phyloP scores from a whole-genome alignment of 1,284 basidiomycete species.

The Irpex sp. region DNA sequence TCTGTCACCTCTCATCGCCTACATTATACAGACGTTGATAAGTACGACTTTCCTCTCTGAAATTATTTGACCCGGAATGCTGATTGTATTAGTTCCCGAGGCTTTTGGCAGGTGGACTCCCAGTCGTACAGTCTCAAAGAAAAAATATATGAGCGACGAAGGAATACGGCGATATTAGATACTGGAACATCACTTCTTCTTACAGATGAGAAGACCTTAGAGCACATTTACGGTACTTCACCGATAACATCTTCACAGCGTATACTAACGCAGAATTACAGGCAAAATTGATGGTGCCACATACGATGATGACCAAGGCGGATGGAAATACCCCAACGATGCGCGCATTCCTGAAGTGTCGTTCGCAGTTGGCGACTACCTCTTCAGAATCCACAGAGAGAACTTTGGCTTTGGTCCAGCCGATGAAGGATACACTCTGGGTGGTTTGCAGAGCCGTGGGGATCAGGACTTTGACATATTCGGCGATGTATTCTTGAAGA shows the following conservation, averaged over 20 bases:
- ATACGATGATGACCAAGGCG: conserved; percentile 31
- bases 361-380: conserved; percentile 31
- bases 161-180: conserved; percentile 36
- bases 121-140: conserved; percentile 25
- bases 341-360: conserved; percentile 30
- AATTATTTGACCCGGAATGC: background rate
- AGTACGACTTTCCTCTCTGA: conserved; percentile 18
- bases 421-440: conserved; percentile 24
- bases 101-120: conserved; percentile 33
- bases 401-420: conserved; percentile 29
- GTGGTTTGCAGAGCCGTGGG: conserved; percentile 35
- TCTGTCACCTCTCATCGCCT: conserved; percentile 26
- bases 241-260: background rate
- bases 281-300: conserved; percentile 28
- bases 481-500: conserved; percentile 36
- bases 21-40: conserved; percentile 26
- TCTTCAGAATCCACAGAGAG: conserved; percentile 29
- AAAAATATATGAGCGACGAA: conserved; percentile 20
- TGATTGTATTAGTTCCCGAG: conserved; percentile 22
- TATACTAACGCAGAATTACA: background rate
- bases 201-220: conserved; percentile 29
- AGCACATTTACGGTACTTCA: conserved; percentile 26
- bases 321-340: conserved; percentile 32
- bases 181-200: conserved; percentile 36
- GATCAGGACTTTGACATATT: conserved; percentile 35